phyloP scores from a whole-genome alignment of 805 yeast genomes.

The Ogataea philodendri region DNA sequence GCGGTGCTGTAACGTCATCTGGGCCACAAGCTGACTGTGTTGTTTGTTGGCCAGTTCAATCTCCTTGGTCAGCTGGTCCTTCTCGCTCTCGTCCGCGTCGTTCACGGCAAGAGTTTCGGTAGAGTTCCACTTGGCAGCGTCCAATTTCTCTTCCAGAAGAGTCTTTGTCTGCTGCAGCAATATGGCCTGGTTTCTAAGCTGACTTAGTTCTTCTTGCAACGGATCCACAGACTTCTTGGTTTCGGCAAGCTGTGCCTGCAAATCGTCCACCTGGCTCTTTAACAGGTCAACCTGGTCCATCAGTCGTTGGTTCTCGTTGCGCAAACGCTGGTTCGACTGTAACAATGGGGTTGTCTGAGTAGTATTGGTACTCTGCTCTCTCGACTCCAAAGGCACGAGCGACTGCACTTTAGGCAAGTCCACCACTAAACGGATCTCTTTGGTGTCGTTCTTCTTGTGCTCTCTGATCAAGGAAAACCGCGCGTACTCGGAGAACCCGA shows the following conservation, averaged over 20 bases:
- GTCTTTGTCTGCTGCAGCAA: background rate
- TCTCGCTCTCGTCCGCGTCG: background rate
- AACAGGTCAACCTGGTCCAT: background rate
- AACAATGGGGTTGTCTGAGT: too few relatives aligned
- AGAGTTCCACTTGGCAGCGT: constrained; percentile 1
- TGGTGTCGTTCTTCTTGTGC: constrained; percentile 33
- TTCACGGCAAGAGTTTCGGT: constrained; percentile 1
- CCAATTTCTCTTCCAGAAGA: background rate
- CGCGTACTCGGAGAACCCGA: constrained; percentile 56
- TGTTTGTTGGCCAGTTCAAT: background rate
- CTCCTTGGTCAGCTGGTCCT: background rate
- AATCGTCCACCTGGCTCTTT: background rate
- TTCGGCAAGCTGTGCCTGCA: background rate
- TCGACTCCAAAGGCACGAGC: too few relatives aligned
- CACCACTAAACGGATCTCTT: constrained; percentile 22
- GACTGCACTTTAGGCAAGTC: background rate
- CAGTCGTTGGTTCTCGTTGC: background rate
- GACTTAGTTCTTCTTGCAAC: constrained; percentile 2
- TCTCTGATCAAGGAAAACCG: constrained; percentile 33
- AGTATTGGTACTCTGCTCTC: background rate
- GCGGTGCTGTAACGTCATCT: background rate
- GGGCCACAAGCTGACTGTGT: background rate
- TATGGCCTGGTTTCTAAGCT: background rate
- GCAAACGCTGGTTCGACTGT: constrained; percentile 2
- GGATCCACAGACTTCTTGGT: constrained; percentile 6